phyloP scores from a whole-genome alignment of 2,329 filamentous ascomycete genomes.

The Pseudofabraea citricarpa region DNA sequence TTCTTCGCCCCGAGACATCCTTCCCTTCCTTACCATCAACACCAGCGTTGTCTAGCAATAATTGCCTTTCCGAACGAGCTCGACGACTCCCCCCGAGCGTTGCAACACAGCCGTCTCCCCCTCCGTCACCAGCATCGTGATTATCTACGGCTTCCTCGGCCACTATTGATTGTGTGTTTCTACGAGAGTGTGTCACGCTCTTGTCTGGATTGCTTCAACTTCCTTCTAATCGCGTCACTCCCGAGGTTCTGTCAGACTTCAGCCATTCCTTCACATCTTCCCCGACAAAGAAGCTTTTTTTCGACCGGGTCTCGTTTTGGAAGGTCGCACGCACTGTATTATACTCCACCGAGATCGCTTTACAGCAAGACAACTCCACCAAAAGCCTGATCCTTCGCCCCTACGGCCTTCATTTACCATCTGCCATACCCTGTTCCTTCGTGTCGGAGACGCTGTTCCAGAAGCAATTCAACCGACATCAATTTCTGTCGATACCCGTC shows the following conservation, averaged over 20 bases:
- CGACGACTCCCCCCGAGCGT: neutral
- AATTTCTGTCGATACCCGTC: conserved; percentile 19
- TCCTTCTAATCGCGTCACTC: conserved; percentile 12
- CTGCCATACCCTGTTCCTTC: conserved; percentile 16
- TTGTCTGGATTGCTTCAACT: conserved; percentile 10
- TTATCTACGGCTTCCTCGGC: too few species aligned
- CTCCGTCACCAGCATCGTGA: too few species aligned
- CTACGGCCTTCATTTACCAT: conserved; percentile 12
- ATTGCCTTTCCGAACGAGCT: neutral
- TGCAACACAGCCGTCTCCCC: neutral
- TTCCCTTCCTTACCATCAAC: too few species aligned
- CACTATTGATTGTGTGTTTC: neutral
- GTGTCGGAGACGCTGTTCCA: conserved; percentile 21
- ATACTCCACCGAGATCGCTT: conserved; percentile 12
- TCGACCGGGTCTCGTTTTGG: conserved; percentile 12
- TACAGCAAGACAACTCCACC: conserved; percentile 8
- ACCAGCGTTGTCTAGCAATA: too few species aligned
- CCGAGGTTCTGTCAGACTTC: conserved; percentile 51
- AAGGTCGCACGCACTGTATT: conserved; percentile 14
- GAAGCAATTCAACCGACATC: conserved; percentile 22
- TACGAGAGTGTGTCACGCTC: neutral
- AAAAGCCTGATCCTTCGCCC: conserved; percentile 10
- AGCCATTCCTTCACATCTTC: conserved; percentile 84
- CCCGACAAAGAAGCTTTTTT: conserved; percentile 68
- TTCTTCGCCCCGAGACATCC: too few species aligned